Evolutionary conservation across 768 basidiomycete genomes (phyloP).

Genomic region (Pulveroboletus sp.): DNA sequence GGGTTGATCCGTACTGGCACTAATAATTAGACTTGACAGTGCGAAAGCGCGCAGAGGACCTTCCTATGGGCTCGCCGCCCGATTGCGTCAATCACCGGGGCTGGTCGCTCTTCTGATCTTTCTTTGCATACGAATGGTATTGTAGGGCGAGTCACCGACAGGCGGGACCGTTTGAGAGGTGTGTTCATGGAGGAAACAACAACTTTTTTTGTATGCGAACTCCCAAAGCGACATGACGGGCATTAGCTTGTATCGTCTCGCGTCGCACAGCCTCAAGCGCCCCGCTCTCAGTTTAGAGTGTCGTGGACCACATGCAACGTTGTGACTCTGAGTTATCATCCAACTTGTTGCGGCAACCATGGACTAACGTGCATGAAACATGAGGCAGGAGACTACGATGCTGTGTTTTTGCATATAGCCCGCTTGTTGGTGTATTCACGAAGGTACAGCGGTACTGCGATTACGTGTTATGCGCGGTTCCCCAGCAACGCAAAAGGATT

Average conservation of each 20-base stretch:
- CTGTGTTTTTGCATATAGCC: no score
- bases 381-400: background rate
- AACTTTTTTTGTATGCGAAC: no score
- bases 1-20: no score
- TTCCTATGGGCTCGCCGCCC: background rate
- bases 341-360: background rate
- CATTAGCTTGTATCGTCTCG: no score
- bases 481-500: background rate
- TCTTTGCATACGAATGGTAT: background rate
- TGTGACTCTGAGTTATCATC: no score
- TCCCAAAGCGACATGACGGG: no score
- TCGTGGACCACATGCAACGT: background rate
- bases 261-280: no score
- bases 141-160: background rate
- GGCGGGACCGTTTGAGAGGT: background rate
- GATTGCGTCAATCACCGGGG: background rate
- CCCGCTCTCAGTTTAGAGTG: no score
- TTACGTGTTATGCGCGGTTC: background rate
- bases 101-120: background rate
- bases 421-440: background rate
- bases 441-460: no score
- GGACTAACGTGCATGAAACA: background rate
- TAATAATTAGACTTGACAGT: no score
- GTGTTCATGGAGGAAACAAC: background rate
- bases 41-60: background rate